A percentile compares a stretch with the other conserved stretches of the same genome.
phyloP scores from a whole-genome alignment of 345 rosid genomes.

The Sisymbrium irio region DNA sequence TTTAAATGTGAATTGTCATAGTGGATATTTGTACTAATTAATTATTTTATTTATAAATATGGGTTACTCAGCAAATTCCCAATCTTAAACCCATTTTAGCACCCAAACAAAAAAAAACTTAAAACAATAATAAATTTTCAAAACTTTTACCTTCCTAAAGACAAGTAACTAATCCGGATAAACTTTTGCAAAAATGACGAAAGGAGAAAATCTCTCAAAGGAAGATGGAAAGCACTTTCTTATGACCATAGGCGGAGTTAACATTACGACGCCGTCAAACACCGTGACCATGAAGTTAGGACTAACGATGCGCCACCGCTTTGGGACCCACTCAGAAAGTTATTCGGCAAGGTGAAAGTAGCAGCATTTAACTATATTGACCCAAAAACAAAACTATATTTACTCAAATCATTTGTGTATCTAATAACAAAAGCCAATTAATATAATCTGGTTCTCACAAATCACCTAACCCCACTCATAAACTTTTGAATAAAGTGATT shows the following conservation, averaged over 20 bases:
- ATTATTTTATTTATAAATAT: too few species aligned
- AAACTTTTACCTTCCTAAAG: background rate
- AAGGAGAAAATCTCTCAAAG: background rate
- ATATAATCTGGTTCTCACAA: too few species aligned
- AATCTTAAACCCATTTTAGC: too few species aligned
- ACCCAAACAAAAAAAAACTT: too few species aligned
- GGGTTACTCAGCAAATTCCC: too few species aligned
- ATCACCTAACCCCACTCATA: too few species aligned
- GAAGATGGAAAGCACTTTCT: slow-evolving; percentile 9
- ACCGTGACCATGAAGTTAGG: background rate
- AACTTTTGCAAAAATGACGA: background rate
- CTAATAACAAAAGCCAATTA: background rate
- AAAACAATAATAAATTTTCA: background rate
- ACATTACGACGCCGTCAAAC: slow-evolving; percentile 1
- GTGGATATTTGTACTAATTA: too few species aligned
- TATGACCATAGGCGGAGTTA: background rate
- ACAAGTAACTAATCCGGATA: background rate
- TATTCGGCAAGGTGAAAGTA: background rate
- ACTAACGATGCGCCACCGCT: background rate
- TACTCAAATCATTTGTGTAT: too few species aligned
- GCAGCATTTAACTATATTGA: background rate
- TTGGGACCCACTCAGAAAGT: slow-evolving; percentile 3
- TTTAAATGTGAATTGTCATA: too few species aligned
- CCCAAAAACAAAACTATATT: too few species aligned
- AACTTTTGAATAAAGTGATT: background rate